Evolutionary conservation across 2,329 filamentous ascomycete species (phyloP).

Genomic region (Talaromyces sp.): DNA sequence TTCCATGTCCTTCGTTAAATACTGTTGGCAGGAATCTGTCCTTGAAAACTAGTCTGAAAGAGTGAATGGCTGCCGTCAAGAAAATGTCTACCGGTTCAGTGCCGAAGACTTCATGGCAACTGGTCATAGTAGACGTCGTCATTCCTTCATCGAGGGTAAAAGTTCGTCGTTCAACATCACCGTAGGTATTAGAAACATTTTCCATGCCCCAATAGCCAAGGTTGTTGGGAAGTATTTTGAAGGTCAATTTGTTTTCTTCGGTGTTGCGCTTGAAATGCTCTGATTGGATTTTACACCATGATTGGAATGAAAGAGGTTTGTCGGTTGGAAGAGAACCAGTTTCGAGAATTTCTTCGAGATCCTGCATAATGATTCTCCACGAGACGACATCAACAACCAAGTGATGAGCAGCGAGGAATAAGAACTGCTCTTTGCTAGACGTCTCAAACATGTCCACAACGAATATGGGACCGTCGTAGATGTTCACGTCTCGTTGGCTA

Average conservation of each 20-base stretch:
- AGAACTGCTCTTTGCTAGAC: conserved; percentile 15
- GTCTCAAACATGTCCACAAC: conserved; percentile 40
- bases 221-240: conserved; percentile 30
- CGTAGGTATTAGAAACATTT: conserved; percentile 31
- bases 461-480: conserved; percentile 35
- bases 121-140: conserved; percentile 32
- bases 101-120: conserved; percentile 32
- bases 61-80: conserved; percentile 39
- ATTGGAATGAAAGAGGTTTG: conserved; percentile 38
- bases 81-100: conserved; percentile 40
- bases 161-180: conserved; percentile 33
- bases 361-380: conserved; percentile 37
- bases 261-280: conserved; percentile 26
- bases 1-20: conserved; percentile 50
- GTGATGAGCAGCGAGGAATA: conserved; percentile 32
- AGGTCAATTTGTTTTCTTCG: conserved; percentile 24
- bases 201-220: conserved; percentile 39
- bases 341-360: conserved; percentile 35
- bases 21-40: conserved; percentile 44
- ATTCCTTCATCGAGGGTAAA: conserved; percentile 33
- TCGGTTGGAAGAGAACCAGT: conserved; percentile 31
- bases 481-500: conserved; percentile 21
- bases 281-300: conserved; percentile 35
- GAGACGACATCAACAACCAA: conserved; percentile 32
- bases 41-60: conserved; percentile 44